Conservation (phyloP, 805 yeast genomes). For the Saccharomycopsis guyanensis region DNA sequence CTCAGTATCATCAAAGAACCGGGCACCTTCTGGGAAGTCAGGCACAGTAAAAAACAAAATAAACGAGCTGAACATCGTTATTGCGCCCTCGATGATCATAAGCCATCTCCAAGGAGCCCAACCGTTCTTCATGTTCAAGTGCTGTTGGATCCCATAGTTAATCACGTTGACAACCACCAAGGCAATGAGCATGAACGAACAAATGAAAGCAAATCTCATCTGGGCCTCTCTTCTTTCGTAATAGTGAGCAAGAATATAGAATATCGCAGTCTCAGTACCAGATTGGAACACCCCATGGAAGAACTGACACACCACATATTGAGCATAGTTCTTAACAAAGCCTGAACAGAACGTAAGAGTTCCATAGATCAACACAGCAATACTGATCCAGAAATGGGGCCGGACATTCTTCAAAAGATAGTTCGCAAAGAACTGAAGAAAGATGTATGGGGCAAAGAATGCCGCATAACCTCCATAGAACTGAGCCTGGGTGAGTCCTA, state of each 20-base stretch:
- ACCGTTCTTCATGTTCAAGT: slow-evolving; percentile 40
- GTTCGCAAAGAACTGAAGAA: slow-evolving; percentile 56
- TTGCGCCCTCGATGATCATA: slow-evolving; percentile 40
- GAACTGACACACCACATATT: slow-evolving; percentile 52
- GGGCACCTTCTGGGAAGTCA: slow-evolving; percentile 41
- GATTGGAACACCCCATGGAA: slow-evolving; percentile 63
- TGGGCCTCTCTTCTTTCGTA: slow-evolving; percentile 60
- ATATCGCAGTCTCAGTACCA: slow-evolving; percentile 69
- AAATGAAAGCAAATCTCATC: slow-evolving; percentile 59
- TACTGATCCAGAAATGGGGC: slow-evolving; percentile 59
- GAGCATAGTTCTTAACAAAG: slow-evolving; percentile 48
- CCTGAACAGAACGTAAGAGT: slow-evolving; percentile 59
- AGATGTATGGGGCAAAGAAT: too few relatives aligned
- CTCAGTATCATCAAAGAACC: slow-evolving; percentile 36
- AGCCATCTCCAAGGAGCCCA: slow-evolving; percentile 43
- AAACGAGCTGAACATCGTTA: slow-evolving; percentile 26
- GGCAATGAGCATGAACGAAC: slow-evolving; percentile 60
- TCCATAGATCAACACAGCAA: slow-evolving; percentile 54
- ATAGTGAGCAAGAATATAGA: slow-evolving; percentile 46
- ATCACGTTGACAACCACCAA: slow-evolving; percentile 73
- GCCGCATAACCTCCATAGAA: too few relatives aligned
- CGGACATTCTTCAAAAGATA: slow-evolving; percentile 46
- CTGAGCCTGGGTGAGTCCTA: too few relatives aligned
- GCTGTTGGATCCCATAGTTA: slow-evolving; percentile 50
- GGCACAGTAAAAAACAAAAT: slow-evolving; percentile 36